Evolutionary conservation across 768 basidiomycete genomes (phyloP).

Genomic region (Kwoniella sp.): DNA sequence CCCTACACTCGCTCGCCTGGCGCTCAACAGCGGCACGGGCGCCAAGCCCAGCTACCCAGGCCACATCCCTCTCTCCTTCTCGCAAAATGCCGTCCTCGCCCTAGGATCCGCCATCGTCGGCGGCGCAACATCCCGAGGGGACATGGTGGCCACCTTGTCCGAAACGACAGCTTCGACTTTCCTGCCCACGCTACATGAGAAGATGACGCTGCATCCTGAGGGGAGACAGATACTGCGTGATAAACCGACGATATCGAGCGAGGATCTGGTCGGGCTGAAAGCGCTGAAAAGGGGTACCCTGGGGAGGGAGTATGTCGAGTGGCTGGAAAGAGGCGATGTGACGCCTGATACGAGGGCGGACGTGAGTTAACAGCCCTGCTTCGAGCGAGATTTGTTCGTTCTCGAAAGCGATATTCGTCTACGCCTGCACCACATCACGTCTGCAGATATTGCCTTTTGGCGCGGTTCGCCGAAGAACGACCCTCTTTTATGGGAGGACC

Average conservation of each 20-base stretch:
- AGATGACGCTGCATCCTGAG: constrained; percentile 76
- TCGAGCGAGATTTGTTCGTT: no score
- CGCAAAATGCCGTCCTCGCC: constrained; percentile 83
- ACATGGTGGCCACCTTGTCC: constrained; percentile 92
- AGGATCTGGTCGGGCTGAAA: constrained; percentile 70
- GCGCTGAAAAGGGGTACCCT: constrained; percentile 76
- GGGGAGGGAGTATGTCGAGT: constrained; percentile 81
- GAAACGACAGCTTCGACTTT: constrained; percentile 86
- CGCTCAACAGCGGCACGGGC: neutral
- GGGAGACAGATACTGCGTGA: constrained; percentile 82
- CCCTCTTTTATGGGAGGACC: no score
- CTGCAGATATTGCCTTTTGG: no score
- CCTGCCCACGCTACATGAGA: constrained; percentile 72
- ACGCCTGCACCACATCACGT: no score
- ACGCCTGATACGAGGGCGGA: constrained; percentile 92
- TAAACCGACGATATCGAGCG: constrained; percentile 76
- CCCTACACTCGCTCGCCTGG: neutral
- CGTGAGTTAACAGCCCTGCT: constrained; percentile 60
- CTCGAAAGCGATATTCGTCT: no score
- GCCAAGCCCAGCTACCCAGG: constrained; percentile 39
- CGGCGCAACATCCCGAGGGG: constrained; percentile 74
- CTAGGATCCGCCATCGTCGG: constrained; percentile 78
- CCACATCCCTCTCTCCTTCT: constrained; percentile 69
- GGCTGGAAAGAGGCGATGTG: constrained; percentile 84
- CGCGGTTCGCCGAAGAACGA: no score